Conservation (phyloP, 495 filamentous ascomycete species). For the Parmelia sp. region DNA sequence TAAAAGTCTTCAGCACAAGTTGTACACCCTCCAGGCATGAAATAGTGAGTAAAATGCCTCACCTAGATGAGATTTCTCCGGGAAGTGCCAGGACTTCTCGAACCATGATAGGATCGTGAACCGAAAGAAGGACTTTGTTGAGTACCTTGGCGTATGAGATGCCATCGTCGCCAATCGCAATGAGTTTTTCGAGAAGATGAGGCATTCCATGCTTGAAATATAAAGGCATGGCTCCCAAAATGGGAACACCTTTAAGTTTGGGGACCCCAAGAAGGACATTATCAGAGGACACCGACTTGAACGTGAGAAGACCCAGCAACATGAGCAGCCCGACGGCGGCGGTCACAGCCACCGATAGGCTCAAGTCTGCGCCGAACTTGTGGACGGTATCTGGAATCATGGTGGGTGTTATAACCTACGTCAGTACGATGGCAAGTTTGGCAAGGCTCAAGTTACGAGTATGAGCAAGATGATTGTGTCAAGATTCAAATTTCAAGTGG, state of each 20-base stretch:
- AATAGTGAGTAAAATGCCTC: constrained; percentile 4
- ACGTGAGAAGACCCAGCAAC: constrained; percentile 22
- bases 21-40: constrained; percentile 9
- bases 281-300: constrained; percentile 21
- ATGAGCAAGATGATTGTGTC: constrained; percentile 2
- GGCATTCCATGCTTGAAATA: constrained; percentile 24
- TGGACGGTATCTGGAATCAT: constrained; percentile 17
- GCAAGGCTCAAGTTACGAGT: background rate
- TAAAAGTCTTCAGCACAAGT: constrained; percentile 5
- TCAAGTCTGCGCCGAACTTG: constrained; percentile 10
- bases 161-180: constrained; percentile 23
- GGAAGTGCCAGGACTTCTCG: constrained; percentile 24
- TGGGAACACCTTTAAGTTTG: constrained; percentile 22
- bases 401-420: constrained; percentile 9
- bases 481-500: background rate
- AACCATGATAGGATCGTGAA: constrained; percentile 25
- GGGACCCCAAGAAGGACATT: constrained; percentile 21
- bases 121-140: constrained; percentile 22
- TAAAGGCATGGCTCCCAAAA: constrained; percentile 24
- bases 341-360: constrained; percentile 18
- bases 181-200: constrained; percentile 23
- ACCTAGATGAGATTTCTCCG: constrained; percentile 24
- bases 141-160: constrained; percentile 24
- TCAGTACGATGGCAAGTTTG: constrained; percentile 3
- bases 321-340: constrained; percentile 21